Percentiles rank a stretch among this genome's conserved stretches.
These are phyloP conservation scores for Candida lessepsii DNA, from an alignment of 805 yeast species.

Conservation along the genomic window DNA sequence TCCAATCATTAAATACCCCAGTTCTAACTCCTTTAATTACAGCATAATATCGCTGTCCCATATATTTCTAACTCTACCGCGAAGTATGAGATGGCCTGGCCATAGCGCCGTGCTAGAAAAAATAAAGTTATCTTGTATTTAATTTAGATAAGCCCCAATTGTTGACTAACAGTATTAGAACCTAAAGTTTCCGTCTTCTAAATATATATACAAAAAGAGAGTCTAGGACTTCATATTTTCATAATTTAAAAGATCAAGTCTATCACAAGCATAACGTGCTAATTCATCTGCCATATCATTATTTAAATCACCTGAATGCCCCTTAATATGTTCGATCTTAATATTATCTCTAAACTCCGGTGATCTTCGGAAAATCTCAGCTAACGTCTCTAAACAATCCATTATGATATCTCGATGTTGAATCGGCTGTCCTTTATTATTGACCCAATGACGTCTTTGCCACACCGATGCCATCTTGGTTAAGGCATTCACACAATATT, in stretches of 20 bases:
- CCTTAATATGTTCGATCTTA: slow-evolving; percentile 59
- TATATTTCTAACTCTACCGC: too few species aligned
- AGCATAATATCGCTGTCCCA: slow-evolving; percentile 39
- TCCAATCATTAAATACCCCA: slow-evolving; percentile 67
- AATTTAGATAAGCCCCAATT: too few species aligned
- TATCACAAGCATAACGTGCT: slow-evolving; percentile 62
- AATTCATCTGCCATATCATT: slow-evolving; percentile 75
- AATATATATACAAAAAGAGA: too few species aligned
- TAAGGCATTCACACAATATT: slow-evolving; percentile 57
- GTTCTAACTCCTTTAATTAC: slow-evolving; percentile 34
- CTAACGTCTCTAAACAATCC: slow-evolving; percentile 18
- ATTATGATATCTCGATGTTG: slow-evolving; percentile 53
- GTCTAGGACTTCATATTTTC: too few species aligned
- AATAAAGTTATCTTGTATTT: too few species aligned
- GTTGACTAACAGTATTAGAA: too few species aligned
- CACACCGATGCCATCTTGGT: slow-evolving; percentile 58
- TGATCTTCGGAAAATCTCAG: background rate
- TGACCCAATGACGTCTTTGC: slow-evolving; percentile 55
- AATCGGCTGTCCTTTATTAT: slow-evolving; percentile 44
- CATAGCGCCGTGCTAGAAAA: too few species aligned
- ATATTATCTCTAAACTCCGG: slow-evolving; percentile 27
- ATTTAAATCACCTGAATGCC: slow-evolving; percentile 68
- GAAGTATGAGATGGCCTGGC: too few species aligned
- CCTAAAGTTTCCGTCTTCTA: too few species aligned
- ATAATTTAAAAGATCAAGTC: too few species aligned